These are phyloP conservation scores for Litchi chinensis DNA, from an alignment of 345 rosid species.

Conservation along the genomic window DNA sequence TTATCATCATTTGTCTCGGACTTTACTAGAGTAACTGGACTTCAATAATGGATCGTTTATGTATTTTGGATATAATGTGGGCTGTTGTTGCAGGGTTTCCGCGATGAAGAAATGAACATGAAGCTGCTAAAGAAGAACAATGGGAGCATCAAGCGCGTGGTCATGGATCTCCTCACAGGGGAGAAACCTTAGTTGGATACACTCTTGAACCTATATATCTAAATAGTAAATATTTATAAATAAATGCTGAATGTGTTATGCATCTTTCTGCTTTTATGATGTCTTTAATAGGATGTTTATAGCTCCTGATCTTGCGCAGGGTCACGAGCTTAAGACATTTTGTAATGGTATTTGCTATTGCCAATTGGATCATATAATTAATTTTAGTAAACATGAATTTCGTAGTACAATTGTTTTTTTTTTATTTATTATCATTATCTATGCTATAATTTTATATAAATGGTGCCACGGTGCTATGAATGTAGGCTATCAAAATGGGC, in stretches of 20 bases:
- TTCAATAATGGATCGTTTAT: neutral
- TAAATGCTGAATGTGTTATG: slow-evolving; percentile 13
- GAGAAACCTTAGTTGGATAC: slow-evolving; percentile 48
- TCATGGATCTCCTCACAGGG: slow-evolving; percentile 86
- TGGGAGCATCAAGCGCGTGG: slow-evolving; percentile 88
- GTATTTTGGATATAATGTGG: neutral
- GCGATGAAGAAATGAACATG: slow-evolving; percentile 73
- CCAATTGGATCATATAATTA: neutral
- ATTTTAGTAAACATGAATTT: neutral
- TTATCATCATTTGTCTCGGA: neutral
- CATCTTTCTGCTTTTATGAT: slow-evolving; percentile 1
- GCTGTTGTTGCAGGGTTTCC: slow-evolving; percentile 67
- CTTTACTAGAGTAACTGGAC: neutral
- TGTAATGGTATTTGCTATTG: neutral
- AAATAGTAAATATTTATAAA: slow-evolving; percentile 18
- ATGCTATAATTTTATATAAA: neutral
- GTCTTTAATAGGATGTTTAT: too few species aligned
- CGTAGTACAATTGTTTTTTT: neutral
- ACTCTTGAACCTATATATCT: neutral
- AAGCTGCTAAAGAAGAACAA: slow-evolving; percentile 90
- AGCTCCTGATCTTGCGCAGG: neutral
- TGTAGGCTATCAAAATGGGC: neutral
- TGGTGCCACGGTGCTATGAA: neutral
- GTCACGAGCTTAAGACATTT: neutral
- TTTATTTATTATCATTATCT: neutral